Evolutionary conservation across 805 yeast species (phyloP).

Genomic region (Yamadazyma olivae): DNA sequence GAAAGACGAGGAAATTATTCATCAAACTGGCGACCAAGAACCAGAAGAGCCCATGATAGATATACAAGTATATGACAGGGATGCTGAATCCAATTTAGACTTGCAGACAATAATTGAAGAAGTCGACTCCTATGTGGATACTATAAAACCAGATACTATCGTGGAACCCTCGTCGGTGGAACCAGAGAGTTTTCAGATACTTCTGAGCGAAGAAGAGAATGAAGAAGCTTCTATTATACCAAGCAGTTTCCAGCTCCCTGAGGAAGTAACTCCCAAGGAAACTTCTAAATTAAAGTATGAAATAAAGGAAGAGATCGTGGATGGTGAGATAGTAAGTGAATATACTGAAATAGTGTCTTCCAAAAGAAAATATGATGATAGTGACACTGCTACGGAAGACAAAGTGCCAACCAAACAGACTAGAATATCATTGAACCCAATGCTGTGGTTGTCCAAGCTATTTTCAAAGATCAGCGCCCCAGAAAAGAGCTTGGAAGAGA

Average conservation of each 20-base stretch:
- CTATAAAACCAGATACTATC: neutral
- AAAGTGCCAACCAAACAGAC: neutral
- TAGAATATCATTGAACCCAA: constrained; percentile 1
- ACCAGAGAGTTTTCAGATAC: constrained; percentile 2
- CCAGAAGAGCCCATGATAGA: neutral
- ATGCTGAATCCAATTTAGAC: neutral
- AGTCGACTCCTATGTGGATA: neutral
- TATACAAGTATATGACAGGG: neutral
- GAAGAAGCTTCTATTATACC: neutral
- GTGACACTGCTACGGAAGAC: no score
- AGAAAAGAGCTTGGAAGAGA: no score
- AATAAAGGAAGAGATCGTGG: constrained; percentile 2
- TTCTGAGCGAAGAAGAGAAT: constrained; percentile 1
- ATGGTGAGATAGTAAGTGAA: constrained; percentile 3
- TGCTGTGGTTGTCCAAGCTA: constrained; percentile 2
- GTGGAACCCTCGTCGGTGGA: constrained; percentile 11
- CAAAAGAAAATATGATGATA: constrained; percentile 1
- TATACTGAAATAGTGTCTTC: constrained; percentile 1
- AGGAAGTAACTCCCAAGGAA: neutral
- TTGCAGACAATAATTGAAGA: neutral
- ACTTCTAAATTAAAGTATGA: constrained; percentile 1
- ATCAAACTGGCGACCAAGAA: constrained; percentile 6
- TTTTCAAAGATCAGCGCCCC: no score
- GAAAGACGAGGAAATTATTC: constrained; percentile 2
- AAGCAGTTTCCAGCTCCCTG: neutral